phyloP scores from a whole-genome alignment of 169 alveolate genomes.

The Eimeria acervulina region DNA sequence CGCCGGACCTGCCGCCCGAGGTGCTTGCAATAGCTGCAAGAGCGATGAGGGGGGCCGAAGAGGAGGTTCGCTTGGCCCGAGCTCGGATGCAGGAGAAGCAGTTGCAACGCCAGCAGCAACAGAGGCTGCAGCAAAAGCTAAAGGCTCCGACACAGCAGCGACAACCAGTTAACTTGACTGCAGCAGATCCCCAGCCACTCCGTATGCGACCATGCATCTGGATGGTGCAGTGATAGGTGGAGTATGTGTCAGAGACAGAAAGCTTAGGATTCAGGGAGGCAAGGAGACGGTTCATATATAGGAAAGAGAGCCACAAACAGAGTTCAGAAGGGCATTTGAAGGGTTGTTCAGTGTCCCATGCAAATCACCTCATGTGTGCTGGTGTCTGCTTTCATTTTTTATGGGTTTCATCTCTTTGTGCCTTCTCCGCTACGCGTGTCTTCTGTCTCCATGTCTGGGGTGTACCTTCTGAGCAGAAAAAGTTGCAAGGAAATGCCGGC shows the following conservation, averaged over 20 bases:
- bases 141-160: slow-evolving; percentile 47
- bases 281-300: neutral
- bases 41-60: slow-evolving; percentile 51
- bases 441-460: neutral
- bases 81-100: slow-evolving; percentile 44
- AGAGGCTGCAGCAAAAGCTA: neutral
- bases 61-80: slow-evolving; percentile 56
- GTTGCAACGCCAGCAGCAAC: neutral
- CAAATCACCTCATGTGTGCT: neutral
- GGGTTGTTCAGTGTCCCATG: neutral
- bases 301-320: neutral
- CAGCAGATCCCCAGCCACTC: neutral
- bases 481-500: slow-evolving; percentile 14
- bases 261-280: neutral
- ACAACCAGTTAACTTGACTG: neutral
- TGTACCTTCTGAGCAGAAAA: slow-evolving; percentile 32
- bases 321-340: neutral
- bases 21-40: slow-evolving; percentile 23
- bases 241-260: neutral
- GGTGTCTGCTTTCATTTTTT: neutral
- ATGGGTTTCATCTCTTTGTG: neutral
- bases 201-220: neutral
- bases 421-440: neutral
- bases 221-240: neutral
- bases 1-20: slow-evolving; percentile 51